Base-by-base conservation (phyloP, 2,329 filamentous ascomycete genomes). In the Lojkania enalia region DNA sequence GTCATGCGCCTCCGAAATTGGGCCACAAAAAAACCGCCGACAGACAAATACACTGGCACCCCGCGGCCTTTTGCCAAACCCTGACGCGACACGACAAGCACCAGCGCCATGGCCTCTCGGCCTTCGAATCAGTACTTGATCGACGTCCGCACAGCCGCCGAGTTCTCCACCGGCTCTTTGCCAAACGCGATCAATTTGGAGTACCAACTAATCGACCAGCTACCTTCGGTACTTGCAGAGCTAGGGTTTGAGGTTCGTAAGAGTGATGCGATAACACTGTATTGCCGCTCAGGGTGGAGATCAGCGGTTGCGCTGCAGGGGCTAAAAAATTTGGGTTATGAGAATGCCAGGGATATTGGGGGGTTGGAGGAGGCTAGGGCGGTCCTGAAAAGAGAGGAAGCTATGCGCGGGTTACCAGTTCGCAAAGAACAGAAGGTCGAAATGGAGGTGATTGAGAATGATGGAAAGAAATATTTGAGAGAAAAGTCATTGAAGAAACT, bases 161-260 rank as follows among this genome's bases (percentile, higher is more conserved):
- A 71, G 49, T 69, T 64, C 55, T 49, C 61, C 13, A 63, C 66
- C 5, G 66, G 67, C 36, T 42, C 48, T 7, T 61, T 70, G 15
- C 49, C 54, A 14, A 52, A 49, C 44, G 67, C 68, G 5, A 43
- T 69, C 27, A 71, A 71, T 52, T 67, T 71, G 41, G 65, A 69
- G 37, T 70, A 68, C 59, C 59, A 63, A 31, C n/a, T 41, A 30
- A 70, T 71, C 40, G 52, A 52, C 25, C 49, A 55, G n/a, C 55
- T 70, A 1, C 43, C 60, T 4, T 15, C 44, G 4, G 47, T 66
- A 16, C 56, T 63, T 37, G 46, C 54, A 1, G 37, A 44, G 27
- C 52, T 38, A 16, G 52, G 55, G 21, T 48, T 61, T 27, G 35
- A 42, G 1, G 51, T 66, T 0, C 6, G 15, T 4, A 67, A 67